Evolutionary conservation across 805 yeast genomes (phyloP), one percentile per base, ranked within the genome.

Genomic region (Vanderwaltozyma yarrowii): DNA sequence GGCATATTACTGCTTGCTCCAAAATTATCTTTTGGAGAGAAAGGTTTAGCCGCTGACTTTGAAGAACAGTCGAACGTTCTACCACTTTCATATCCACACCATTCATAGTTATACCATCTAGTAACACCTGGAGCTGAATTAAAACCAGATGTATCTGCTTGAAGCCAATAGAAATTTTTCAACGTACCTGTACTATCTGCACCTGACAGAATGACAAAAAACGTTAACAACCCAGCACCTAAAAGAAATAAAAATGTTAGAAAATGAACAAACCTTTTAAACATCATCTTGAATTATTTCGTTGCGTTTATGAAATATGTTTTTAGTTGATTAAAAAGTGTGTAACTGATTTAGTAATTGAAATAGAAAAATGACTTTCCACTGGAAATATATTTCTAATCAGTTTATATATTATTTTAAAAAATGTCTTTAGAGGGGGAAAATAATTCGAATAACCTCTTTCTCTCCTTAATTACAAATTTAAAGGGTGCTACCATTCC

Each of bases 71-170:
- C 54, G 21, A 48, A 32, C 59, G 76, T 68, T 31, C 54, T 45
- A 39, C 73, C 72, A 45, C 71, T 68, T 13, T 50, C 52, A 28
- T 50, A 56, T 21, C 69, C 70, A 45, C 71, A 67, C 50, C 78
- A 67, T 45, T 80, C 78, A 72, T 89, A 88, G 60, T 74, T 74
- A 10, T 88, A 81, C 96, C 96, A 88, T 50, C 88, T 76, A 3
- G 85, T 66, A 13, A 60, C 54, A 3, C 50, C 39, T 21, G 70
- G 63, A 40, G 67, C 64, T 31, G 62, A 56, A 15, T 60, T 51
- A 41, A 79, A 73, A 30, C 57, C 62, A 4, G 72, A 54, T 35
- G 95, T 86, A 51, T 78, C 79, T 20, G 86, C 94, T 53, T 76
- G 67, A 30, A 88, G 54, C 88, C 92, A 86, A 64, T 80, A 87